phyloP scores from a whole-genome alignment of 2,329 filamentous ascomycete genomes.

The Metarhizium album region DNA sequence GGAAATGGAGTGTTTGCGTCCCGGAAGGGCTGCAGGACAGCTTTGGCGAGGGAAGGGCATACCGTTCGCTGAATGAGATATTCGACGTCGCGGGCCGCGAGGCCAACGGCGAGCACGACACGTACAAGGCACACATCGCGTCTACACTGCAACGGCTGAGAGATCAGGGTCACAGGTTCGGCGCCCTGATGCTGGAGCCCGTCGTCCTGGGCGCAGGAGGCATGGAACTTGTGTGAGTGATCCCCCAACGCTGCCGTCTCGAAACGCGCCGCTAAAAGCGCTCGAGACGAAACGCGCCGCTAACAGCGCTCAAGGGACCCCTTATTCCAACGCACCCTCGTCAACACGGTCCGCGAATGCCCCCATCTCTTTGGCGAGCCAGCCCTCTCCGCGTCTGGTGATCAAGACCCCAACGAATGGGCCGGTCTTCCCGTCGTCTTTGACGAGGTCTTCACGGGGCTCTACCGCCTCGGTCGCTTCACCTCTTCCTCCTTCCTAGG shows the following conservation, averaged over 20 bases:
- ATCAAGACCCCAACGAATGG: slow-evolving; percentile 37
- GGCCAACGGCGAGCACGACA: slow-evolving; percentile 29
- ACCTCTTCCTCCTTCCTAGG: slow-evolving; percentile 60
- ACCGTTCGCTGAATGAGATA: slow-evolving; percentile 40
- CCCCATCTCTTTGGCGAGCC: slow-evolving; percentile 40
- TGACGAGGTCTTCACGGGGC: slow-evolving; percentile 79
- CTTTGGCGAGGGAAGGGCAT: slow-evolving; percentile 32
- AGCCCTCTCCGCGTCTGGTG: slow-evolving; percentile 2
- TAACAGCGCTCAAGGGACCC: slow-evolving; percentile 47
- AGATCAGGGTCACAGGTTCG: slow-evolving; percentile 53
- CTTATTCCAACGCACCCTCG: slow-evolving; percentile 64
- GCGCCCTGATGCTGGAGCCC: slow-evolving; percentile 70
- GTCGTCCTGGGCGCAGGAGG: slow-evolving; percentile 72
- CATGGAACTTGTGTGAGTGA: slow-evolving; percentile 64
- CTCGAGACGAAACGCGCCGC: not conserved
- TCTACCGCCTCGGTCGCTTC: slow-evolving; percentile 69
- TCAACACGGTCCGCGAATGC: slow-evolving; percentile 52
- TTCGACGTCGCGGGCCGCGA: slow-evolving; percentile 48
- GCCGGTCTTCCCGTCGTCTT: slow-evolving; percentile 67
- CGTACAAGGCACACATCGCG: slow-evolving; percentile 51
- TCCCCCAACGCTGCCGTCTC: not conserved
- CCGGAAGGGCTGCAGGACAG: slow-evolving; percentile 36
- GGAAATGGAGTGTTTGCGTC: slow-evolving; percentile 53
- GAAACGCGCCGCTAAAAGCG: not conserved
- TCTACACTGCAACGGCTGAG: slow-evolving; percentile 40